Evolutionary conservation across 352 stramenopile genomes (phyloP).

Genomic region (Phytophthora citrophthora): DNA sequence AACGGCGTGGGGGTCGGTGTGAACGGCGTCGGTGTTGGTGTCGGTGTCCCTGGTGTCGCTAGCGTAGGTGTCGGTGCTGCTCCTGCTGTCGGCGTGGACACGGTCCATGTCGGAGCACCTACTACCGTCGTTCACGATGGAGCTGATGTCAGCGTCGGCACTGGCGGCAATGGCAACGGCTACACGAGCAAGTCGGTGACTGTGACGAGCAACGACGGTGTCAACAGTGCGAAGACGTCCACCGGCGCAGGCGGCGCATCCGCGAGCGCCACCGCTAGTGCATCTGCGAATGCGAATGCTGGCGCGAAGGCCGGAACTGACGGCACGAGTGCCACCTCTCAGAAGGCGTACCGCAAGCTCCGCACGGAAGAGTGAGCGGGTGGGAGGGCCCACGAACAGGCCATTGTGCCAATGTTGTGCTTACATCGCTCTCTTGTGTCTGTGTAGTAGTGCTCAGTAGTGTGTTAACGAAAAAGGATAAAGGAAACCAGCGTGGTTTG

Average conservation of each 20-base stretch:
- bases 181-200: conserved; percentile 13
- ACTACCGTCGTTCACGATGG: conserved; percentile 8
- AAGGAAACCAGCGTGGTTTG: too few species aligned
- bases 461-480: too few species aligned
- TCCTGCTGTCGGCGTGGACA: background rate
- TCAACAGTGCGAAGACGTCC: conserved; percentile 6
- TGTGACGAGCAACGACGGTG: conserved; percentile 3
- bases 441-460: background rate
- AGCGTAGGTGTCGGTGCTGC: background rate
- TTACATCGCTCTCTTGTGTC: background rate
- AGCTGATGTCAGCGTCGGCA: conserved; percentile 1
- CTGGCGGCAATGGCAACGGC: conserved; percentile 2
- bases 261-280: conserved; percentile 2
- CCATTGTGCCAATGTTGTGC: too few species aligned
- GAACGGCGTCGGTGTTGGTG: conserved; percentile 1
- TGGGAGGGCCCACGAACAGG: too few species aligned
- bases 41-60: background rate
- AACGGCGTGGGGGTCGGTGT: conserved; percentile 1
- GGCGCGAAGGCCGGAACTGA: background rate
- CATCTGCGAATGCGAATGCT: conserved; percentile 7
- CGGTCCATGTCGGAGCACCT: background rate
- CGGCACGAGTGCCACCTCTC: background rate
- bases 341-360: conserved; percentile 11
- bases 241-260: conserved; percentile 4
- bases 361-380: background rate